phyloP scores from a whole-genome alignment of 176 grass and related monocot genomes.

The Lolium perenne region DNA sequence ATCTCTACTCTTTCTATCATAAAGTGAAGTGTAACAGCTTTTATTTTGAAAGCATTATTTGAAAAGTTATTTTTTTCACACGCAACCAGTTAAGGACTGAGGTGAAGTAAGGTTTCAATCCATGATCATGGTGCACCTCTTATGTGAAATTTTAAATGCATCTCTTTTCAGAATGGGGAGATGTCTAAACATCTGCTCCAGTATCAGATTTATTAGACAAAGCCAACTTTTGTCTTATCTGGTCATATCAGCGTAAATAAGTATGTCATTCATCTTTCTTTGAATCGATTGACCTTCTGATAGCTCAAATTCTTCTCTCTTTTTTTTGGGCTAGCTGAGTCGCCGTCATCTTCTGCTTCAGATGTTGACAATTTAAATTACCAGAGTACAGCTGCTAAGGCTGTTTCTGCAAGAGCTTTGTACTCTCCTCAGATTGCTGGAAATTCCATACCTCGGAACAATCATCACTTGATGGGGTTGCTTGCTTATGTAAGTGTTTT shows the following conservation, averaged over 20 bases:
- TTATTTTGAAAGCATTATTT: neutral
- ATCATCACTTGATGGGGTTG: slow-evolving; percentile 82
- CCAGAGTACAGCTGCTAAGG: slow-evolving; percentile 52
- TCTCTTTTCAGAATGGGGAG: slow-evolving; percentile 18
- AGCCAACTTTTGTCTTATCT: slow-evolving; percentile 15
- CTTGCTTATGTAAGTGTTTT: slow-evolving; percentile 77
- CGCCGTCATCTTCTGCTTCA: slow-evolving; percentile 77
- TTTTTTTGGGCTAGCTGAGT: slow-evolving; percentile 54
- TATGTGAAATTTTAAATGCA: slow-evolving; percentile 29
- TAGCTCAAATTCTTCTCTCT: slow-evolving; percentile 26
- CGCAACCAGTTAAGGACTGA: neutral
- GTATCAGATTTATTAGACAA: slow-evolving; percentile 26
- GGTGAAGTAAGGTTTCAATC: slow-evolving; percentile 2
- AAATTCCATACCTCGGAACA: slow-evolving; percentile 69
- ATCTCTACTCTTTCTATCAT: slow-evolving; percentile 1
- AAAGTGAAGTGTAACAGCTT: neutral
- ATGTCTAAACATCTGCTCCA: neutral
- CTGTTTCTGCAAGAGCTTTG: slow-evolving; percentile 53
- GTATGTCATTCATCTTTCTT: slow-evolving; percentile 24
- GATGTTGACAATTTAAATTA: slow-evolving; percentile 86
- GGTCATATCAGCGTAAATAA: slow-evolving; percentile 29
- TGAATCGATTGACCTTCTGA: slow-evolving; percentile 37
- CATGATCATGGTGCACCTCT: slow-evolving; percentile 32
- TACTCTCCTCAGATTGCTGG: slow-evolving; percentile 68
- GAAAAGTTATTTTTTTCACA: neutral